Conservation (phyloP, 306 rosid species). For the Vigna unguiculata region DNA sequence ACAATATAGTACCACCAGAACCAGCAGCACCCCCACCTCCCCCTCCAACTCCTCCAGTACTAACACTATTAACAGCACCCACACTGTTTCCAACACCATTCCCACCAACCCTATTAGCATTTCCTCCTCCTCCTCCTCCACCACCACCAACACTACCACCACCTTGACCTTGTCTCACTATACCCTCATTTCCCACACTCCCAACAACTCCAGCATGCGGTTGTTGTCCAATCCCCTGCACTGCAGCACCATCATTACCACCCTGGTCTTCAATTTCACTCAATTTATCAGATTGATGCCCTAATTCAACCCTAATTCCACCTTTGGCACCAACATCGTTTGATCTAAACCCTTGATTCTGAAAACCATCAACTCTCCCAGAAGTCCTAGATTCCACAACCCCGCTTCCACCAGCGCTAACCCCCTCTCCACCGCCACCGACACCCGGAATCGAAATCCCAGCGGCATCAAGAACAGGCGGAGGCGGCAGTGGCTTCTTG, state of each 20-base stretch:
- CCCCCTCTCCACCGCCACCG: slow-evolving; percentile 51
- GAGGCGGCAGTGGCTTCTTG: slow-evolving; percentile 55
- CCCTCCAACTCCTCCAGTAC: slow-evolving; percentile 36
- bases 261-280: slow-evolving; percentile 70
- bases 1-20: slow-evolving; percentile 73
- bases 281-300: slow-evolving; percentile 58
- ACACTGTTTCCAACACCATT: slow-evolving; percentile 56
- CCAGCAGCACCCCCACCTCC: slow-evolving; percentile 43
- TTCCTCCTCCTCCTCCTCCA: slow-evolving; percentile 55
- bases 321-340: slow-evolving; percentile 57
- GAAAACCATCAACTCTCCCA: slow-evolving; percentile 60
- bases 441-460: slow-evolving; percentile 63
- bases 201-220: slow-evolving; percentile 55
- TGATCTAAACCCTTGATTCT: slow-evolving; percentile 75
- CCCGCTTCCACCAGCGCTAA: slow-evolving; percentile 12
- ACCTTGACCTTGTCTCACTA: slow-evolving; percentile 65
- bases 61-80: slow-evolving; percentile 43
- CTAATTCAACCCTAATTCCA: slow-evolving; percentile 91
- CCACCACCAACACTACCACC: slow-evolving; percentile 39
- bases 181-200: slow-evolving; percentile 60
- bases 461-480: slow-evolving; percentile 35
- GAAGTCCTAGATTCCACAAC: slow-evolving; percentile 58
- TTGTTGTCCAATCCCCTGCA: slow-evolving; percentile 66
- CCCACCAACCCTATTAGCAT: slow-evolving; percentile 56
- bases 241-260: slow-evolving; percentile 56